Evolutionary conservation across 176 grass and related monocot species (phyloP), one percentile per base, ranked within the genome.

Genomic region (Ensete ventricosum): DNA sequence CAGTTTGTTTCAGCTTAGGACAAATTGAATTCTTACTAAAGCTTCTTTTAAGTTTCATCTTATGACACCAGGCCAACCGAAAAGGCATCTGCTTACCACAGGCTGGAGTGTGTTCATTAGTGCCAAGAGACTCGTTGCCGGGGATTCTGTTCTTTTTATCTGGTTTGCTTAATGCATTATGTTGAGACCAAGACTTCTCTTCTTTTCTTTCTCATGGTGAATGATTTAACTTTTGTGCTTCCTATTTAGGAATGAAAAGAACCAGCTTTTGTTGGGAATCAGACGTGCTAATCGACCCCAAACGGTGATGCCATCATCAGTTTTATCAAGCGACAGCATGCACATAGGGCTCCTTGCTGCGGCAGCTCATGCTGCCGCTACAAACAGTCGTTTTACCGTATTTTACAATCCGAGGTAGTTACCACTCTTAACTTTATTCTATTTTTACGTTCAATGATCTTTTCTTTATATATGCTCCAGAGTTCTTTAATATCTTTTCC

Each of bases 111-210:
- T 77, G 9, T 77, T 77, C 26, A 49, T 77, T 49, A 77, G 75
- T 67, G 60, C 75, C 62, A 77, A 77, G 75, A 65, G 75, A 77
- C 75, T 77, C 51, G 21, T 77, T 77, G 75, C 75, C 53, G 75
- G 75, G 49, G 75, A 77, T 77, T 77, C 75, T 66, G 75, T 77
- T 67, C 75, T 77, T 25, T 77, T 77, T 64, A 77, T 77, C 27
- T 77, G 75, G 75, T 77, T 19, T 51, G 19, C 34, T 51, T 59
- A 63, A 63, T 77, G n/a, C 34, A 64, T 20, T 11, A 5, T 24
- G 24, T n/a, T 75, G 54, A 9, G 14, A 14, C 1, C 0, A 14
- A 20, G 59, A 16, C 34, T 43, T 55, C 23, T 29, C 34, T 9
- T 75, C 14, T 75, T 60, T 43, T 34, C 26, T 58, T 58, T 75